Conservation (phyloP, 257 asterid species). For the Fraxinus pennsylvanica region DNA sequence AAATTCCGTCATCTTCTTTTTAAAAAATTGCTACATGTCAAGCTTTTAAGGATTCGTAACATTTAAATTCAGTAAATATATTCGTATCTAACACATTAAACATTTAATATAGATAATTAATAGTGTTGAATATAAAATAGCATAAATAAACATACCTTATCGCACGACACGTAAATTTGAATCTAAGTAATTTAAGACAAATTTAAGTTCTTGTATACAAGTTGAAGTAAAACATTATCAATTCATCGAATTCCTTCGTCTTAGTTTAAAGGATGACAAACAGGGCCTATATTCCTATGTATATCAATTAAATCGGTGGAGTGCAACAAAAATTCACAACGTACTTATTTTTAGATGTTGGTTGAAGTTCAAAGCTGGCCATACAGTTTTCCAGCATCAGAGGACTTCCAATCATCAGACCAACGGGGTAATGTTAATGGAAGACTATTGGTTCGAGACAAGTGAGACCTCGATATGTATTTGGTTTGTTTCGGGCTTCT, state of each 20-base stretch:
- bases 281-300: too few species aligned
- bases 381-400: slow-evolving; percentile 68
- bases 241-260: background rate
- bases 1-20: too few species aligned
- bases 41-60: background rate
- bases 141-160: background rate
- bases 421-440: slow-evolving; percentile 61
- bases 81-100: too few species aligned
- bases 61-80: too few species aligned
- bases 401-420: slow-evolving; percentile 54
- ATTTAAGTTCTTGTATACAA: background rate
- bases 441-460: slow-evolving; percentile 56
- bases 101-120: too few species aligned
- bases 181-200: background rate
- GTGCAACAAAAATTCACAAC: background rate
- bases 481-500: background rate
- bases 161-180: background rate
- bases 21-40: background rate
- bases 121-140: background rate
- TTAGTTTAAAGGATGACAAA: too few species aligned
- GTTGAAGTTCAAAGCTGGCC: slow-evolving; percentile 74
- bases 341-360: slow-evolving; percentile 39
- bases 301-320: background rate
- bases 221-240: background rate
- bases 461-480: slow-evolving; percentile 31